A percentile compares a stretch with the other conserved stretches of the same genome.
phyloP scores from a whole-genome alignment of 2,329 filamentous ascomycete genomes.

The Remersonia thermophila region DNA sequence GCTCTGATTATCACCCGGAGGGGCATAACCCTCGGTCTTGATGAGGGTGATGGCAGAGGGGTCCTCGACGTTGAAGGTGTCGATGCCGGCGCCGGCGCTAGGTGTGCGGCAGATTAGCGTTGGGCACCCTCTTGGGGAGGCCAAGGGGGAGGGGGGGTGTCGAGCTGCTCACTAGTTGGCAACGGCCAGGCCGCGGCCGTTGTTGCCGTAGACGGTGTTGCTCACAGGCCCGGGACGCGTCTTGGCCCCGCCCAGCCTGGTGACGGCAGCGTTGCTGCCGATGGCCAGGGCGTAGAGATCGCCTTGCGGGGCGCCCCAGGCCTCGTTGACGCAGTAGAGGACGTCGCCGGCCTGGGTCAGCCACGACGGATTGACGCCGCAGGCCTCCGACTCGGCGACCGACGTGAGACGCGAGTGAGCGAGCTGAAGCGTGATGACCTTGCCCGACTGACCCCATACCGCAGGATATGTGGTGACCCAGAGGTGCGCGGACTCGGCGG shows the following conservation, averaged over 20 bases:
- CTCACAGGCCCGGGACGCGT: constrained; percentile 33
- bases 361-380: constrained; percentile 47
- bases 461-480: constrained; percentile 9
- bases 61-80: constrained; percentile 32
- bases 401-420: constrained; percentile 26
- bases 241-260: constrained; percentile 23
- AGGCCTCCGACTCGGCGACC: constrained; percentile 32
- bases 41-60: constrained; percentile 25
- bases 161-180: constrained; percentile 32
- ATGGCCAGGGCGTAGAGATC: constrained; percentile 32
- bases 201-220: constrained; percentile 30
- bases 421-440: constrained; percentile 6
- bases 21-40: constrained; percentile 28
- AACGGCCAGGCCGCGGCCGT: constrained; percentile 28
- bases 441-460: neutral
- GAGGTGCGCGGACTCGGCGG: constrained; percentile 2
- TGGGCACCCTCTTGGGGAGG: no score
- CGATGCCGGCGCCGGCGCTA: constrained; percentile 30
- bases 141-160: no score
- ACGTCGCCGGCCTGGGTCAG: constrained; percentile 40
- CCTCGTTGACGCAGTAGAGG: constrained; percentile 52
- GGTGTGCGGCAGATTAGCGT: no score
- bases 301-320: constrained; percentile 33
- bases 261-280: constrained; percentile 27
- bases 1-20: constrained; percentile 25